Evolutionary conservation across 106 monocot genomes (phyloP), one percentile per base, ranked within the genome.

Genomic region (Dioscorea alata): DNA sequence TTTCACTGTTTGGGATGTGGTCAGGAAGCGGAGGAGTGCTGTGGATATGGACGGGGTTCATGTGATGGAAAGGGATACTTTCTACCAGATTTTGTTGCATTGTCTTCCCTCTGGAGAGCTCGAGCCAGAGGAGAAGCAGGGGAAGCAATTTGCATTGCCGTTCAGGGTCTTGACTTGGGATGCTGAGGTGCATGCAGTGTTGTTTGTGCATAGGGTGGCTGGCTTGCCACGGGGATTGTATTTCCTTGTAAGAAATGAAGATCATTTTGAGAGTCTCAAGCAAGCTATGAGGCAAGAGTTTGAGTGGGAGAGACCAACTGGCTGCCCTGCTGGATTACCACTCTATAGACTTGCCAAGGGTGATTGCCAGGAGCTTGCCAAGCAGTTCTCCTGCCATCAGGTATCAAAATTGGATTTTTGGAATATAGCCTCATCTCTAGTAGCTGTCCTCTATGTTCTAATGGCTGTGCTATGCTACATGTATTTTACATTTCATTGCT

Each of bases 11-110:
- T 73, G 80, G 49, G 92, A 99, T 75, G 77, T 99, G 12, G 85
- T 90, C 1, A 67, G 93, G 78, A 85, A 80, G 70, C 71, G 99
- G 42, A 75, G 99, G 73, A 92, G 92, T 57, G 99, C 99, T 1
- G 99, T 99, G 17, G 99, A 99, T 65, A 88, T 99, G 99, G 99
- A 99, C 21, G 81, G 99, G 0, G 76, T 85, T 71, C 87, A 92
- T 70, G 69, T 76, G 23, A 85, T 99, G 90, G 69, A 77, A 19
- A 84, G 70, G 67, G 73, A 90, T 8, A 88, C 83, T 6, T 99
- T 99, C 74, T 99, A 93, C 65, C 99, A 99, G 79, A 90, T 99
- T 54, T 33, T 99, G 57, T 34, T 93, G 49, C 99, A 77, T 57
- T 99, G 99, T 67, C 89, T 99, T 66, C 99, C 99, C 9, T 90